Evolutionary conservation across 306 rosid species (phyloP).

Genomic region (Pyrus betulifolia): DNA sequence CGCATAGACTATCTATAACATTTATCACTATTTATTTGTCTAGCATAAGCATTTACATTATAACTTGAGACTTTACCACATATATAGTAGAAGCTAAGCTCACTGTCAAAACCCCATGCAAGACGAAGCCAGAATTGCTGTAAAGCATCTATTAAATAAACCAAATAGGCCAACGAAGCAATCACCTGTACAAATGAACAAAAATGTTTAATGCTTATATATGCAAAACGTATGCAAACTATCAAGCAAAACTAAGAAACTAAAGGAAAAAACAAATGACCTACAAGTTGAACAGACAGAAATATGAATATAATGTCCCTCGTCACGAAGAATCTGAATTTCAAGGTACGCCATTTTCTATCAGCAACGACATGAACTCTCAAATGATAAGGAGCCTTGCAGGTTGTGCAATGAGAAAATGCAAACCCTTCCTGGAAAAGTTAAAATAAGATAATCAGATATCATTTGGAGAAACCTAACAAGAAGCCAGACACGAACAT

Average conservation of each 20-base stretch:
- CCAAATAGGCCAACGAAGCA: conserved; percentile 76
- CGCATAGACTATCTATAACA: neutral
- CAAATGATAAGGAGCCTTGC: conserved; percentile 95
- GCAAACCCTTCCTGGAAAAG: conserved; percentile 96
- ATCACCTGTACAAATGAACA: conserved; percentile 55
- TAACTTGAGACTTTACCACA: conserved; percentile 49
- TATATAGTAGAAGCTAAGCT: conserved; percentile 79
- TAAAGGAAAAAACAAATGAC: conserved; percentile 35
- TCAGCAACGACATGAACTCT: conserved; percentile 91
- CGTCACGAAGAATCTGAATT: conserved; percentile 90
- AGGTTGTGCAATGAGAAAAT: conserved; percentile 97
- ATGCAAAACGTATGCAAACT: neutral
- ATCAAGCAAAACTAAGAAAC: neutral
- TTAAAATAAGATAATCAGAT: conserved; percentile 13
- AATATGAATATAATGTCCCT: conserved; percentile 92
- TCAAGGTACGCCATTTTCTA: conserved; percentile 96
- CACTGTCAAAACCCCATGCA: conserved; percentile 84
- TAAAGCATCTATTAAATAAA: conserved; percentile 69
- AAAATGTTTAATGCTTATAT: neutral
- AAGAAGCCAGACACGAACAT: neutral
- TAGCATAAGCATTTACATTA: conserved; percentile 1
- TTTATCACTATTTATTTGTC: neutral
- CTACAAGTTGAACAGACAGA: conserved; percentile 80
- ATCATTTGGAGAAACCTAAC: neutral
- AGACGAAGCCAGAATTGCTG: conserved; percentile 81